Conservation (phyloP, 257 asterid species). For the Prunella vulgaris region DNA sequence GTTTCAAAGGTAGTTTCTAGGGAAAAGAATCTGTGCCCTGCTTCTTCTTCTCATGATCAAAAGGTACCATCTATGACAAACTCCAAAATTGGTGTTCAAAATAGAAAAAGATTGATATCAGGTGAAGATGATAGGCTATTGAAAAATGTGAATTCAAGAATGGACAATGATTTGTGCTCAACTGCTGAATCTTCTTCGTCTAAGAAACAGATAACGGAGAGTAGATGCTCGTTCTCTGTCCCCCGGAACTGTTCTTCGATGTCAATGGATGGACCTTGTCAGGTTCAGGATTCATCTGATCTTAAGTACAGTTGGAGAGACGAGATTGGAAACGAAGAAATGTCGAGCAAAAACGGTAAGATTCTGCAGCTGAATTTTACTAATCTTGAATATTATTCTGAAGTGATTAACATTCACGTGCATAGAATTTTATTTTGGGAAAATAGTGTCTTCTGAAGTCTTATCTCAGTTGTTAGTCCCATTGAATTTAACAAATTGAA, state of each 20-base stretch:
- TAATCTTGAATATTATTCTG: not conserved
- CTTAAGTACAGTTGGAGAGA: conserved; percentile 31
- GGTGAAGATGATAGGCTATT: conserved; percentile 25
- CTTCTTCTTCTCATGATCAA: conserved; percentile 68
- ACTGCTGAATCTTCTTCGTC: conserved; percentile 78
- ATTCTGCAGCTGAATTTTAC: not conserved
- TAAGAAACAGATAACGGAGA: conserved; percentile 44
- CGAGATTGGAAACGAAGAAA: conserved; percentile 36
- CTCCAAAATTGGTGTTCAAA: conserved; percentile 14
- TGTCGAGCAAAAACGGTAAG: conserved; percentile 43
- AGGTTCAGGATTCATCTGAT: conserved; percentile 32
- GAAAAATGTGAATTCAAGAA: conserved; percentile 23
- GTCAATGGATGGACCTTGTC: conserved; percentile 25
- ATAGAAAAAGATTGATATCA: conserved; percentile 44
- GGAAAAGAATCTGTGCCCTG: conserved; percentile 40
- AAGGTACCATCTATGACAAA: conserved; percentile 68
- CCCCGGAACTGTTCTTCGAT: conserved; percentile 41
- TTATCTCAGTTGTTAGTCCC: too few relatives aligned
- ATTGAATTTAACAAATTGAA: too few relatives aligned
- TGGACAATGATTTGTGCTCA: conserved; percentile 64
- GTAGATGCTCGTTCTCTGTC: conserved; percentile 42
- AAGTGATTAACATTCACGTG: not conserved
- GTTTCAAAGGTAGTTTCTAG: conserved; percentile 28
- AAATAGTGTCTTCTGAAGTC: too few relatives aligned
- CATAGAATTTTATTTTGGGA: too few relatives aligned